Percentiles rank a stretch among this genome's conserved stretches.
Conservation (phyloP, 805 yeast genomes). For the Scheffersomyces lignosus region DNA sequence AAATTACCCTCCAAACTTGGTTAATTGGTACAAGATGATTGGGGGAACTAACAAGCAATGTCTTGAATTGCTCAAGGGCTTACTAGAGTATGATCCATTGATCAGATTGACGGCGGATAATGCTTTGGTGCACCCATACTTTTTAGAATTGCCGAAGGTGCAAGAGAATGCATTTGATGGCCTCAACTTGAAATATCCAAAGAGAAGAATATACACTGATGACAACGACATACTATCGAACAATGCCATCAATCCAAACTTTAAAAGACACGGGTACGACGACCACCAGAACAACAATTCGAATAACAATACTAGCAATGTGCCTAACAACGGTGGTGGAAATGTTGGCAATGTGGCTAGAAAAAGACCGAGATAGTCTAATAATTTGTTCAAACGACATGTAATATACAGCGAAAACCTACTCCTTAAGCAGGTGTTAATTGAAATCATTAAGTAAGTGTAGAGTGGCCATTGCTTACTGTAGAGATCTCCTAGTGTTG, state of each 20-base stretch:
- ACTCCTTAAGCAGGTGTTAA: no score
- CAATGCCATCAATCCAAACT: conserved; percentile 18
- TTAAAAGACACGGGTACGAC: conserved; percentile 27
- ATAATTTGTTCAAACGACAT: no score
- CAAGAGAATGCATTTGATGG: conserved; percentile 79
- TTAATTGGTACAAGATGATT: conserved; percentile 82
- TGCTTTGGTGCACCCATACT: conserved; percentile 77
- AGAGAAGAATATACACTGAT: conserved; percentile 81
- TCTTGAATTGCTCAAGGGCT: conserved; percentile 57
- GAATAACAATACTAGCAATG: not conserved
- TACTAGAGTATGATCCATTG: conserved; percentile 83
- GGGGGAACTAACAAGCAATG: conserved; percentile 76
- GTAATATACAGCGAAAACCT: no score
- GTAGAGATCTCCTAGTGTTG: no score
- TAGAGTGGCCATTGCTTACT: no score
- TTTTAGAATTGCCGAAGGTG: conserved; percentile 67
- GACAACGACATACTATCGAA: conserved; percentile 69
- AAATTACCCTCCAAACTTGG: conserved; percentile 65
- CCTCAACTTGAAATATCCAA: conserved; percentile 72
- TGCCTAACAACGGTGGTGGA: not conserved
- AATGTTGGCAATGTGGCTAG: conserved; percentile 7
- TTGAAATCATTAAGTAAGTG: no score
- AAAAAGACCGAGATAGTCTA: conserved; percentile 24
- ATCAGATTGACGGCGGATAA: conserved; percentile 74
- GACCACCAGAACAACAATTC: conserved; percentile 1